Evolutionary conservation across 371 early-diverging fungal species (phyloP), one percentile per base, ranked within the genome.

Genomic region (Circinella umbellata): DNA sequence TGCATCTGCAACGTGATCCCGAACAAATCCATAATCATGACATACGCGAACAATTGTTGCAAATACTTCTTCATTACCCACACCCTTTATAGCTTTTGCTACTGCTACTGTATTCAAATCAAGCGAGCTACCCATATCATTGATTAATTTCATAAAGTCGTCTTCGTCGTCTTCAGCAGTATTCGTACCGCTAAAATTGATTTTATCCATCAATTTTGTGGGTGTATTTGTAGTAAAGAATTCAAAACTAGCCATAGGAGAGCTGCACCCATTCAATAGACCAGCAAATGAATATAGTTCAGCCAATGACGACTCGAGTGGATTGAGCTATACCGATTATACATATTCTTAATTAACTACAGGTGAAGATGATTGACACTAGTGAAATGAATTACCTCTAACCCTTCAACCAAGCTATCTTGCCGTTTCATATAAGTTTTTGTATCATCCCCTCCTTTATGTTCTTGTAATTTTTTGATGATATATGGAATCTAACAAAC

Each of bases 271-370:
- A 67, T 85, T 82, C 14, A 85, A 59, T n/a, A 85, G 62, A 5
- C 85, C 82, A 17, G 78, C 76, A 42, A 85, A 82, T 49, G 81
- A 76, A 18, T 76, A 73, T 4, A 85, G 70, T 46, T 85, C 78
- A 15, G 66, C 68, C 14, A 85, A 64, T 1, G 85, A 79, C 1
- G 80, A 76, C 61, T 85, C 85, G 14, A 81, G 51, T 3, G 82
- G 57, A 66, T 82, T 85, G 5, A 73, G 53, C 79, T 82, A 42
- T 38, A 27, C 11, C n/a, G 20, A 61, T 39, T 18, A 42, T 4
- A 15, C 11, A 42, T 27, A 42, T 60, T 57, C 13, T 17, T n/a
- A 39, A 54, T 27, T 27, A 27, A 27, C 27, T 27, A 0, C 27
- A 27, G 1, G 27, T 27, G 27, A 27, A 27, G 27, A 27, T 27